A percentile compares a stretch with the other conserved stretches of the same genome.
phyloP scores from a whole-genome alignment of 192 early-diverging fungal genomes.

The Podila epicladia region DNA sequence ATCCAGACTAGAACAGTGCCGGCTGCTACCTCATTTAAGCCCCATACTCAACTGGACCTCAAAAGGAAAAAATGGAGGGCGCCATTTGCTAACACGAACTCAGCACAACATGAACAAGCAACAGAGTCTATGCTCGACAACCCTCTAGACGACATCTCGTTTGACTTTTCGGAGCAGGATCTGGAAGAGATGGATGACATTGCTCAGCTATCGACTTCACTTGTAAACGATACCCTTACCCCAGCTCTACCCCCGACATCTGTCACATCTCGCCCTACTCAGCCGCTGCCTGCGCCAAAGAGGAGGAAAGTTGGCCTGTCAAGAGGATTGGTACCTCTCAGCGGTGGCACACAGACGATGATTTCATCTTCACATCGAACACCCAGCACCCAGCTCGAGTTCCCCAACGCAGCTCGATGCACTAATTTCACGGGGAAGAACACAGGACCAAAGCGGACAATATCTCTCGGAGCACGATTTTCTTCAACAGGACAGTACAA shows the following conservation, averaged over 20 bases:
- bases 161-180: constrained; percentile 5
- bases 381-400: constrained; percentile 42
- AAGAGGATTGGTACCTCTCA: constrained; percentile 3
- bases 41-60: neutral
- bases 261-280: neutral
- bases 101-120: too few relatives aligned
- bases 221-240: neutral
- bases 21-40: neutral
- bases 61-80: constrained; percentile 40
- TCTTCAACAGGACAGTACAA: constrained; percentile 43
- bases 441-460: constrained; percentile 40
- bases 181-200: neutral
- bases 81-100: constrained; percentile 4
- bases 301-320: constrained; percentile 38
- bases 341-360: neutral
- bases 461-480: constrained; percentile 48
- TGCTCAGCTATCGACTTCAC: neutral
- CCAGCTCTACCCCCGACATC: neutral
- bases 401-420: constrained; percentile 48
- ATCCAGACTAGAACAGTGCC: neutral
- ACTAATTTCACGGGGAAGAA: constrained; percentile 44
- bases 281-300: constrained; percentile 8
- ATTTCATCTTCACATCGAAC: constrained; percentile 15
- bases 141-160: neutral
- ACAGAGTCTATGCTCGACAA: neutral